These are phyloP conservation scores for Lactarius tabidus DNA, from an alignment of 768 basidiomycete species.

Conservation along the genomic window DNA sequence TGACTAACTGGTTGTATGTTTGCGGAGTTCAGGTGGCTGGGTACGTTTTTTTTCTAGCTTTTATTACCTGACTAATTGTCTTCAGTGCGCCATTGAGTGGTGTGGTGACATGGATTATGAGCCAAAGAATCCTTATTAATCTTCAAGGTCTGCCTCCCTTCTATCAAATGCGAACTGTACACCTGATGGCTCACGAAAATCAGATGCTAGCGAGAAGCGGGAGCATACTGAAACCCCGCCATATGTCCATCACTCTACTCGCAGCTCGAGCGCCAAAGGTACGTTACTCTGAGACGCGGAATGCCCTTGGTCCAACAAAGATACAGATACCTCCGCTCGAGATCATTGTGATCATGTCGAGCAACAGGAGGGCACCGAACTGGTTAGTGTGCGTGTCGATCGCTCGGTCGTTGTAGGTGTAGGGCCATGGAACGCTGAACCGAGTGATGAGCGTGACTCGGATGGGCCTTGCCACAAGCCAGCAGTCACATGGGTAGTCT, in stretches of 20 bases:
- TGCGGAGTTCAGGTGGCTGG: constrained; percentile 15
- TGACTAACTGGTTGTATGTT: not conserved
- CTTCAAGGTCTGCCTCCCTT: constrained; percentile 30
- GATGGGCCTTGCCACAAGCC: not conserved
- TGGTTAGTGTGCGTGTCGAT: constrained; percentile 21
- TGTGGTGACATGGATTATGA: constrained; percentile 35
- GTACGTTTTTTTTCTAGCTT: not conserved
- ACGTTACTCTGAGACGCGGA: not conserved
- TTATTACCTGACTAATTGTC: constrained; percentile 1
- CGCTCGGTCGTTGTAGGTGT: constrained; percentile 7
- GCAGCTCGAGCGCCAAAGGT: not conserved
- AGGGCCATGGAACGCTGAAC: not conserved
- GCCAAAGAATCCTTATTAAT: constrained; percentile 35
- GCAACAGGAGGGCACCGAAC: constrained; percentile 13
- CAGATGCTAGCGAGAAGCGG: not conserved
- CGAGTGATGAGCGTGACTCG: not conserved
- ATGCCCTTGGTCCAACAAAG: not conserved
- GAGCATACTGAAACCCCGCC: not conserved
- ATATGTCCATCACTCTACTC: not conserved
- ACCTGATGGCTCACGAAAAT: not conserved
- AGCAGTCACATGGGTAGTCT: not conserved
- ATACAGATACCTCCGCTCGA: not conserved
- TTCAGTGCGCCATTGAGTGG: constrained; percentile 26
- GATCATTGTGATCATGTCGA: not conserved
- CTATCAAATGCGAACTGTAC: not conserved